Conservation (phyloP, 2,329 filamentous ascomycete species). For the Colletotrichum tanaceti region DNA sequence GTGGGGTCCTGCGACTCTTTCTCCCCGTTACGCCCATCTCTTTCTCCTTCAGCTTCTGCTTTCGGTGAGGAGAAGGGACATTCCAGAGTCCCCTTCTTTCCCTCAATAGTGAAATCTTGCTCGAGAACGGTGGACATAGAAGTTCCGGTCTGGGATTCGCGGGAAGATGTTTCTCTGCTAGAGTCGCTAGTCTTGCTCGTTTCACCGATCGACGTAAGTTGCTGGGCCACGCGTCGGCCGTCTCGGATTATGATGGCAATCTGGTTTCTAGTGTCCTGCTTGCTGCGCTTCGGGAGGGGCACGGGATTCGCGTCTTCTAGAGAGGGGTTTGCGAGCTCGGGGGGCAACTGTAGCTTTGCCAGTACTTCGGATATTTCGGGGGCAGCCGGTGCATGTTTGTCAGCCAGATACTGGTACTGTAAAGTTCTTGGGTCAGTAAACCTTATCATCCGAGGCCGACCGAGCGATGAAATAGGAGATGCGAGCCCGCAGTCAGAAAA, state of each 20-base stretch:
- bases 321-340: constrained; percentile 60
- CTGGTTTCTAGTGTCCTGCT: constrained; percentile 63
- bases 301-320: constrained; percentile 63
- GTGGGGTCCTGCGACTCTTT: constrained; percentile 50
- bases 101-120: constrained; percentile 89
- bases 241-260: constrained; percentile 73
- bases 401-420: constrained; percentile 73
- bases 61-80: constrained; percentile 78
- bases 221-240: constrained; percentile 68
- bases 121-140: constrained; percentile 77
- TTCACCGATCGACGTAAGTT: constrained; percentile 61
- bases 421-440: constrained; percentile 41
- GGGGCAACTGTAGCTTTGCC: constrained; percentile 73
- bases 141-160: constrained; percentile 59
- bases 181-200: constrained; percentile 64
- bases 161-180: constrained; percentile 61
- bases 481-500: constrained; percentile 53
- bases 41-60: constrained; percentile 30
- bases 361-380: constrained; percentile 75
- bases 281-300: constrained; percentile 64
- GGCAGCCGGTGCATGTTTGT: constrained; percentile 74
- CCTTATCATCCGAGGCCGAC: constrained; percentile 12
- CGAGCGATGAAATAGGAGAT: constrained; percentile 32
- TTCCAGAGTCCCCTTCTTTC: constrained; percentile 80
- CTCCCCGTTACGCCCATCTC: constrained; percentile 21